phyloP scores from a whole-genome alignment of 495 filamentous ascomycete genomes.

The Xylaria bambusicola region DNA sequence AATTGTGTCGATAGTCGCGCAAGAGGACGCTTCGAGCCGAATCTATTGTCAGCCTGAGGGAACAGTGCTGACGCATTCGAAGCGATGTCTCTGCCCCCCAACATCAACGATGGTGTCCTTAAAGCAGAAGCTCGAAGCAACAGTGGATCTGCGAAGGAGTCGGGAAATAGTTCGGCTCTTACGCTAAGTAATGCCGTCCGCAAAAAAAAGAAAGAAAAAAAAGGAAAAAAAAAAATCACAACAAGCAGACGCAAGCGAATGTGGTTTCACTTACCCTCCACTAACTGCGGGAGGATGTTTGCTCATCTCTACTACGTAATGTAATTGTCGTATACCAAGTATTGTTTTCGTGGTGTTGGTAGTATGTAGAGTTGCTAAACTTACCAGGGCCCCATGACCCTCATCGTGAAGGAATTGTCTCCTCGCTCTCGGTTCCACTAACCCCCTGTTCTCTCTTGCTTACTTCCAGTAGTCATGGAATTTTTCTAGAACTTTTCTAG shows the following conservation, averaged over 20 bases:
- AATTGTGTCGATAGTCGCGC: neutral
- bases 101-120: neutral
- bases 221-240: neutral
- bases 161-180: too few species aligned
- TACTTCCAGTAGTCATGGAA: too few species aligned
- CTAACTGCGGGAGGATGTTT: neutral
- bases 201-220: too few species aligned
- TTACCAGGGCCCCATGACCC: neutral
- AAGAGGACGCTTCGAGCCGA: constrained; percentile 1
- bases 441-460: neutral
- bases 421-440: neutral
- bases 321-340: too few species aligned
- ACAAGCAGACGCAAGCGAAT: neutral
- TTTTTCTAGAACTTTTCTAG: constrained; percentile 19
- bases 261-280: constrained; percentile 1
- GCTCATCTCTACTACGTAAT: too few species aligned
- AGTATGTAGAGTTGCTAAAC: neutral
- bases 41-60: constrained; percentile 7
- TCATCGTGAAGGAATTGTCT: too few species aligned
- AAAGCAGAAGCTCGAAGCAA: neutral
- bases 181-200: too few species aligned
- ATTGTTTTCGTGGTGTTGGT: too few species aligned
- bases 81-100: constrained; percentile 14
- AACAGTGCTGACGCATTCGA: constrained; percentile 15
- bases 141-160: too few species aligned